Conservation (phyloP, 1,139 yeast species). For the Sugiyamaella novakii region DNA sequence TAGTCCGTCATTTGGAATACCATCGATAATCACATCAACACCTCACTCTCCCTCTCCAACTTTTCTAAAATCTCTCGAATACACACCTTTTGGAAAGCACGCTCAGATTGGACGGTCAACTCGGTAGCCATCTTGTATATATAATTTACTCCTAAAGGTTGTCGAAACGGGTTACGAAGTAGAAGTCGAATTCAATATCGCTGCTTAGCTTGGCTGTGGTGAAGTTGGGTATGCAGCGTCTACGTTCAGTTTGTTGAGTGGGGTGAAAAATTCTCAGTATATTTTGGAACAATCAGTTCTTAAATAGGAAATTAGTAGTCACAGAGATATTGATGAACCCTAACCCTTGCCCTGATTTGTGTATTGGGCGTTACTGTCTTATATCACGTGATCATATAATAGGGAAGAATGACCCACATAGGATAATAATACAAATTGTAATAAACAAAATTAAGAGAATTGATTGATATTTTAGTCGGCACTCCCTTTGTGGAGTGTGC, state of each 20-base stretch:
- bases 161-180: slow-evolving; percentile 19
- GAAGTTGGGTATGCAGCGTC: slow-evolving; percentile 6
- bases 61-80: slow-evolving; percentile 1
- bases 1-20: too few relatives aligned
- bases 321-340: background rate
- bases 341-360: slow-evolving; percentile 5
- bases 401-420: too few relatives aligned
- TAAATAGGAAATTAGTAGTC: slow-evolving; percentile 12
- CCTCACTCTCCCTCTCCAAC: background rate
- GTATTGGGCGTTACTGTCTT: too few relatives aligned
- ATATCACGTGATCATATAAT: too few relatives aligned
- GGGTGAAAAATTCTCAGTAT: slow-evolving; percentile 12
- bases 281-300: slow-evolving; percentile 2
- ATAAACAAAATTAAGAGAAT: too few relatives aligned
- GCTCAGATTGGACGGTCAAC: slow-evolving; percentile 99
- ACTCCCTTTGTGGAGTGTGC: too few relatives aligned
- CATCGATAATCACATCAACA: background rate
- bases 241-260: slow-evolving; percentile 5
- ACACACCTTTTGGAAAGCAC: slow-evolving; percentile 99
- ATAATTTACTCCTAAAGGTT: slow-evolving; percentile 16
- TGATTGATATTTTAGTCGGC: too few relatives aligned
- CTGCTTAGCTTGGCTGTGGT: slow-evolving; percentile 13
- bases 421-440: too few relatives aligned
- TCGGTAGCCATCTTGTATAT: slow-evolving; percentile 88
- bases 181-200: slow-evolving; percentile 14